phyloP scores from a whole-genome alignment of 257 asterid genomes.

The Leonotis leonurus region DNA sequence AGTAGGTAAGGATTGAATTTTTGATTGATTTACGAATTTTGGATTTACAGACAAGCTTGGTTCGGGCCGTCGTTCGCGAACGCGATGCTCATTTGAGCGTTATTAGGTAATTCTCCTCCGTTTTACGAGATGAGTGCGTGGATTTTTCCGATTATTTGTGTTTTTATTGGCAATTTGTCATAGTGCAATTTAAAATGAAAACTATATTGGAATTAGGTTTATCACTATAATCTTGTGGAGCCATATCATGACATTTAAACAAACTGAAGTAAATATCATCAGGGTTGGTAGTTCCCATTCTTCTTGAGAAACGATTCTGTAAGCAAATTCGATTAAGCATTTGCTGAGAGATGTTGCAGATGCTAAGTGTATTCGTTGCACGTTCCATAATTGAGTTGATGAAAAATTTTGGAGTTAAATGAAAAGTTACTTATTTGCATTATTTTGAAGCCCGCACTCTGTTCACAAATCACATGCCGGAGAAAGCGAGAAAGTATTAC shows the following conservation, averaged over 20 bases:
- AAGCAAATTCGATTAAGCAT: background rate
- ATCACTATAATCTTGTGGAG: background rate
- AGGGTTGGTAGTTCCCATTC: background rate
- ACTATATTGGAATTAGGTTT: background rate
- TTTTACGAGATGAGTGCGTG: background rate
- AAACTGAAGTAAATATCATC: background rate
- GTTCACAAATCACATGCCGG: slow-evolving; percentile 79
- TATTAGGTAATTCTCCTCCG: slow-evolving; percentile 47
- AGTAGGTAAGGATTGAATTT: background rate
- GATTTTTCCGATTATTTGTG: background rate
- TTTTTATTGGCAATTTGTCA: too few relatives aligned
- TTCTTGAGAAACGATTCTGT: background rate
- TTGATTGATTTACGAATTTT: slow-evolving; percentile 1
- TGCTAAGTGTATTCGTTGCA: slow-evolving; percentile 1
- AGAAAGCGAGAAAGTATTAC: slow-evolving; percentile 77
- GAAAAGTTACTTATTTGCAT: slow-evolving; percentile 1
- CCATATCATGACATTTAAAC: background rate
- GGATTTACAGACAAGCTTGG: slow-evolving; percentile 80
- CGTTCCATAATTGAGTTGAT: background rate
- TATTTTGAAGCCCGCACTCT: slow-evolving; percentile 66
- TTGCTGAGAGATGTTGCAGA: background rate
- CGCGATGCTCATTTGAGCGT: slow-evolving; percentile 68
- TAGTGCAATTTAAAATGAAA: too few relatives aligned
- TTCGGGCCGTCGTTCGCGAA: slow-evolving; percentile 94
- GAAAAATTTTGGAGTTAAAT: background rate